phyloP scores from a whole-genome alignment of 106 monocot species.

The Cymbidium sinense region DNA sequence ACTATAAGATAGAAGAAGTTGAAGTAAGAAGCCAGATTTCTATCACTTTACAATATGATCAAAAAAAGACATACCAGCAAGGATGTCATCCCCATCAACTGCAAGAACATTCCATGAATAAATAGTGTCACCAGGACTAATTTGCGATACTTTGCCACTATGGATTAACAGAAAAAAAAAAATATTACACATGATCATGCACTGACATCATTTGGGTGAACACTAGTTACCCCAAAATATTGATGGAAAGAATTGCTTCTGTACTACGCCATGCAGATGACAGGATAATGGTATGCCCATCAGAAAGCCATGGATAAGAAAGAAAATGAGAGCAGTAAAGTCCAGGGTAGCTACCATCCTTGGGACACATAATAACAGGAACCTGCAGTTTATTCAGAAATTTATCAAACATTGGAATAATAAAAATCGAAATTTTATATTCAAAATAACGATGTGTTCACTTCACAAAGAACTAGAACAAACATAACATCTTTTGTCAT shows the following conservation, averaged over 20 bases:
- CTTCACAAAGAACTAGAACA: neutral
- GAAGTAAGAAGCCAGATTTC: neutral
- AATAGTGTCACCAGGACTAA: slow-evolving; percentile 57
- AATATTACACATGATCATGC: neutral
- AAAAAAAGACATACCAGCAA: slow-evolving; percentile 57
- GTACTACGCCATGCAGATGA: slow-evolving; percentile 80
- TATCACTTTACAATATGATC: neutral
- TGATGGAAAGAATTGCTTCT: slow-evolving; percentile 68
- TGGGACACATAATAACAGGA: slow-evolving; percentile 70
- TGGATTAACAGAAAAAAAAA: slow-evolving; percentile 9
- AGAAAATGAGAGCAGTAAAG: slow-evolving; percentile 74
- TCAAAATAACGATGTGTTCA: neutral
- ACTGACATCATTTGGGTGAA: neutral
- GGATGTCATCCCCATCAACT: slow-evolving; percentile 72
- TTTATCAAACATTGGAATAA: slow-evolving; percentile 4
- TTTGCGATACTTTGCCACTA: slow-evolving; percentile 56
- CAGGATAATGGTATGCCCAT: slow-evolving; percentile 67
- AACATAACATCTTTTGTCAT: neutral
- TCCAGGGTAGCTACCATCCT: slow-evolving; percentile 81
- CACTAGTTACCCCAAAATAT: slow-evolving; percentile 53
- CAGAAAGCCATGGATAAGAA: slow-evolving; percentile 83
- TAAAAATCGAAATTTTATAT: slow-evolving; percentile 1
- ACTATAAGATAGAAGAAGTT: slow-evolving; percentile 40
- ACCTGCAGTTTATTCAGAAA: slow-evolving; percentile 40
- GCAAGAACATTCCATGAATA: slow-evolving; percentile 83